phyloP scores from a whole-genome alignment of 345 rosid genomes.

The Triadica sebifera region DNA sequence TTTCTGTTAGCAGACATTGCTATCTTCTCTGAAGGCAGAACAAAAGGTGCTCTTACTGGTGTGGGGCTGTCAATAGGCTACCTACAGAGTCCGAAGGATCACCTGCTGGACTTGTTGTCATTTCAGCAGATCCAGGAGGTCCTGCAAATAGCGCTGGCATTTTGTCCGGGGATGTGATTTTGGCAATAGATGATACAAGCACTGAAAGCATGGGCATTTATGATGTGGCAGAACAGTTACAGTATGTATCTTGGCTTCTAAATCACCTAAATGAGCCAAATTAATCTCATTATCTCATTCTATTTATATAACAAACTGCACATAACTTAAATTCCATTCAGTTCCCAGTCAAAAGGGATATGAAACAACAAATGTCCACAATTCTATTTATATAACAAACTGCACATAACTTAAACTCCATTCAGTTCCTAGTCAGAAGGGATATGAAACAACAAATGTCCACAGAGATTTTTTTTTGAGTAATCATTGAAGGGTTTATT shows the following conservation, averaged over 20 bases:
- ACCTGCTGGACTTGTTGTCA: slow-evolving; percentile 67
- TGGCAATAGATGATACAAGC: slow-evolving; percentile 58
- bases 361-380: neutral
- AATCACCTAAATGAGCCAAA: neutral
- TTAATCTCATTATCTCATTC: no score
- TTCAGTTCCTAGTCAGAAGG: neutral
- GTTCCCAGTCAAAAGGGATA: neutral
- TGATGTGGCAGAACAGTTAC: slow-evolving; percentile 89
- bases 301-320: neutral
- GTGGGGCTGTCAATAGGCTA: slow-evolving; percentile 94
- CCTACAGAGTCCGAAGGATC: slow-evolving; percentile 55
- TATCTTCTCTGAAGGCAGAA: slow-evolving; percentile 85
- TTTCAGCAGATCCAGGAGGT: slow-evolving; percentile 89
- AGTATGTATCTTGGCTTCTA: slow-evolving; percentile 46
- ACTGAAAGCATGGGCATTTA: slow-evolving; percentile 77
- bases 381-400: no score
- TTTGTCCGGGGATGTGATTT: slow-evolving; percentile 71
- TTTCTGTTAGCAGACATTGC: neutral
- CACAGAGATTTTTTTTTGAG: neutral
- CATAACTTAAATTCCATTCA: neutral
- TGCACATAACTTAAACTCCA: neutral
- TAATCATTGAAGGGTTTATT: neutral
- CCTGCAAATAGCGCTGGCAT: slow-evolving; percentile 87
- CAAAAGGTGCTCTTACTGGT: slow-evolving; percentile 91
- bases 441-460: neutral